Base-by-base conservation (phyloP, 176 grass and related monocot species). In the Hyparrhenia diplandra region DNA sequence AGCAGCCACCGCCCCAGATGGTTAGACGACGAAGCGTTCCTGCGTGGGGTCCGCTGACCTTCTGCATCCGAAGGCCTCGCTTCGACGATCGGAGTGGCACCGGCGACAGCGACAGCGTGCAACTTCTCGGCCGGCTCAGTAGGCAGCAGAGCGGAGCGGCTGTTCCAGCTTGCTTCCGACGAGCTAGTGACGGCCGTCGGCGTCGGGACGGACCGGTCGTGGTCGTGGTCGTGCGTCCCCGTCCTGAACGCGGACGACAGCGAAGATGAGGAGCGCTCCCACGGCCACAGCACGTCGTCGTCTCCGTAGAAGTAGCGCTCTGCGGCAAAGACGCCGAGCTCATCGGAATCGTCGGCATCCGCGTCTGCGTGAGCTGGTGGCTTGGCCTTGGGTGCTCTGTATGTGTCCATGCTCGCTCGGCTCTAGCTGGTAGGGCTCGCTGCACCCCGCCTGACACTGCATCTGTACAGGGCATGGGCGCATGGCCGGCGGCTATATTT, bases 281-380 rank as follows among this genome's bases (percentile, higher is more conserved):
- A 69, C 54, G 21, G 54, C 77, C 71, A 85, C 43, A 55, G 46
- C 32, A 82, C 54, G 25, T 85, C 87, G 25, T 85, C 87, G 59
- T 78, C 80, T 1, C 77, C 82, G 52, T 75, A 81, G 82, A 89
- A 89, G 87, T 89, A 89, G 70, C 87, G 87, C 82, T 89, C 87
- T 42, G 87, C 87, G 41, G 76, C 67, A 34, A 89, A 89, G 3
- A 89, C 82, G 4, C 35, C 77, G 62, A 88, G 84, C 42, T 83
- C 86, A 4, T 78, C 86, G 31, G 35, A 13, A 0, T 47, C 61
- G 6, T 70, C 70, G 31, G 14, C 37, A 21, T 20, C 36, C n/a
- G n/a, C n/a, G 36, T 8, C 23, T 16, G 52, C 27, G 31, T 30
- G 8, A 21, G 30, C 25, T 13, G 29, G 30, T n/a, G n/a, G n/a